Evolutionary conservation across 495 filamentous ascomycete genomes (phyloP).

Genomic region (Diplogelasinospora grovesii): DNA sequence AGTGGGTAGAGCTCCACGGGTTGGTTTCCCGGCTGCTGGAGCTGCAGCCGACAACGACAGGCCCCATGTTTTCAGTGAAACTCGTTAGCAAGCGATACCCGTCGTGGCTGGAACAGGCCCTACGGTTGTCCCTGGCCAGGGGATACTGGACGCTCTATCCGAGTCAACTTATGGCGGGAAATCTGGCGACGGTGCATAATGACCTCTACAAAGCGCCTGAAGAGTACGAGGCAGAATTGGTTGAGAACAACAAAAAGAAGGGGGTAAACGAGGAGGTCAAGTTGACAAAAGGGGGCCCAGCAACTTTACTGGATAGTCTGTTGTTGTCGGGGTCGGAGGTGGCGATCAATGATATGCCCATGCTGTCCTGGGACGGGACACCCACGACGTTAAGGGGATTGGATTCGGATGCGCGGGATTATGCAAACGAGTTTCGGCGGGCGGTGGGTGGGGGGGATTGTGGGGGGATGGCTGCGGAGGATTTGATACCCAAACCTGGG

Average conservation of each 20-base stretch:
- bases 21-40: slow-evolving; percentile 57
- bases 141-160: slow-evolving; percentile 76
- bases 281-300: not conserved
- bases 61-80: slow-evolving; percentile 35
- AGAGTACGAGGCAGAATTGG: slow-evolving; percentile 46
- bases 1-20: slow-evolving; percentile 74
- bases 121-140: slow-evolving; percentile 62
- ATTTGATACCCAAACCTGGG: slow-evolving; percentile 9
- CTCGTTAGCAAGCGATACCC: slow-evolving; percentile 57
- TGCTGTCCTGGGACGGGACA: slow-evolving; percentile 37
- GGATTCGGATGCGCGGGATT: slow-evolving; percentile 30
- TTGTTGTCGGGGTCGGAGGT: slow-evolving; percentile 27
- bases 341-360: slow-evolving; percentile 31
- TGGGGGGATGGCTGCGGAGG: slow-evolving; percentile 15
- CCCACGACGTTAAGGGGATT: slow-evolving; percentile 24
- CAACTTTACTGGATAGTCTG: slow-evolving; percentile 20
- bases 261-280: too few species aligned
- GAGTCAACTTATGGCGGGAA: slow-evolving; percentile 38
- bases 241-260: slow-evolving; percentile 7
- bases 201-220: slow-evolving; percentile 67
- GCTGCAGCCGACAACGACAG: slow-evolving; percentile 25
- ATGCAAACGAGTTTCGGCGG: slow-evolving; percentile 33
- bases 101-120: slow-evolving; percentile 68
- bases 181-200: slow-evolving; percentile 62
- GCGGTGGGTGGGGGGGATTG: slow-evolving; percentile 38